These are phyloP conservation scores for Skeletonema potamos DNA, from an alignment of 108 stramenopile species.

Conservation along the genomic window DNA sequence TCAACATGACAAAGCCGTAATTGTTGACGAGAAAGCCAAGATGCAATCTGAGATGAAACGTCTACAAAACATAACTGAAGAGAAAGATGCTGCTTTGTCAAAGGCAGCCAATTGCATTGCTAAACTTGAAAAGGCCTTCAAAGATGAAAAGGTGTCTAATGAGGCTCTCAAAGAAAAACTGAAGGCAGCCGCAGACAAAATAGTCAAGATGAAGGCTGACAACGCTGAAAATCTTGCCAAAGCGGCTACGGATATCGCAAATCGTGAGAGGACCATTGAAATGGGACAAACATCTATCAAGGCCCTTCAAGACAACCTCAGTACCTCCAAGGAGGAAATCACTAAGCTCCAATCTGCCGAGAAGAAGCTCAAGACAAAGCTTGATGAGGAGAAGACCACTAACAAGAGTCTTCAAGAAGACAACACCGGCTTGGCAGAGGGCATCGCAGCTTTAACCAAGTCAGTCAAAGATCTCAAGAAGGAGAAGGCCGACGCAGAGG, in stretches of 20 bases:
- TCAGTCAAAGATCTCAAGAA: constrained; percentile 8
- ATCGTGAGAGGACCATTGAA: background rate
- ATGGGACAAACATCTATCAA: background rate
- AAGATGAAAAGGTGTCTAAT: too few relatives aligned
- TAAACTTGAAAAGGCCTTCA: background rate
- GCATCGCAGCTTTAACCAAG: background rate
- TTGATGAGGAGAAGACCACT: background rate
- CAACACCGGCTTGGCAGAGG: background rate
- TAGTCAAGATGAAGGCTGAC: background rate
- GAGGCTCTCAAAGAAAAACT: background rate
- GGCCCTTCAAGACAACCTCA: background rate
- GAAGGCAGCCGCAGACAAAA: background rate
- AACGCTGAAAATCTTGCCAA: background rate
- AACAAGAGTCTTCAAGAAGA: background rate
- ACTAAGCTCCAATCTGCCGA: background rate
- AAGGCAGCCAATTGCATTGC: background rate
- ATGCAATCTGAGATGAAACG: background rate
- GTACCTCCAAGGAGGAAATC: background rate
- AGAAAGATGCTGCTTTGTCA: background rate
- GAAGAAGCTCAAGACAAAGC: background rate
- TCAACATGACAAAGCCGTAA: background rate
- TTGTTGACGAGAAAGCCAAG: background rate
- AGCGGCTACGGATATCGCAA: background rate
- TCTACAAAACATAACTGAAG: background rate
- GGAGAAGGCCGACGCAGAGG: background rate